Base-by-base conservation (phyloP, 2,329 filamentous ascomycete species). In the Elsinoe necatrix region DNA sequence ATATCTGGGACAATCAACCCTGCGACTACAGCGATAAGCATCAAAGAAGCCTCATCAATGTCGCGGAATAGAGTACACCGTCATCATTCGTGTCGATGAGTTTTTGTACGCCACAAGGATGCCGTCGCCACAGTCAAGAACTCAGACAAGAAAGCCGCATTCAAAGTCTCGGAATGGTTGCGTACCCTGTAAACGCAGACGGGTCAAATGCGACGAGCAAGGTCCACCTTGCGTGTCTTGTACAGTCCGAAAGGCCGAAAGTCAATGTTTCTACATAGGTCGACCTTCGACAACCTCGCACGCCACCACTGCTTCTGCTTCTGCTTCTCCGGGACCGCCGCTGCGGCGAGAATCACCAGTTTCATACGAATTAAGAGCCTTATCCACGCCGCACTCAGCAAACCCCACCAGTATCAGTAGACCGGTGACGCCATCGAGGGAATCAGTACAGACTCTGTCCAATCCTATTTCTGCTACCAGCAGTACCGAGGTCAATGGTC, bases 171-270 rank as follows among this genome's bases (percentile, higher is more conserved):
- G 47, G 16, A 51, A 51, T 11, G 47, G 47, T 12, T 51, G 47
- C 16, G 47, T 35, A 6, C 47, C 47, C 16, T 51, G 47, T 25
- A 51, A 51, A 12, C 25, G 29, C 11, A 2, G 47, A 20, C 23
- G 47, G n/a, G 47, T 51, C 11, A 51, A 51, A 35, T 51, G 47
- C 20, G 47, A 51, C 12, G 47, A 51, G 29, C 47, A 51, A 35
- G 47, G 47, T 51, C 47, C 47, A 4, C 47, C 47, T 9, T 51
- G 47, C 12, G 47, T 51, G 7, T 31, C 27, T 11, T 51, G 47
- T 29, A n/a, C 16, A 12, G 47, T 51, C 12, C 47, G 47, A 12
- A 35, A 52, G 2, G 20, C 4, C 31, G 31, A 37, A 4, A 34
- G n/a, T 5, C 29, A 37, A 18, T 52, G 48, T 29, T 35, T 21